Evolutionary conservation across 1,284 basidiomycete species (phyloP).

Genomic region (Porodaedalea pini): DNA sequence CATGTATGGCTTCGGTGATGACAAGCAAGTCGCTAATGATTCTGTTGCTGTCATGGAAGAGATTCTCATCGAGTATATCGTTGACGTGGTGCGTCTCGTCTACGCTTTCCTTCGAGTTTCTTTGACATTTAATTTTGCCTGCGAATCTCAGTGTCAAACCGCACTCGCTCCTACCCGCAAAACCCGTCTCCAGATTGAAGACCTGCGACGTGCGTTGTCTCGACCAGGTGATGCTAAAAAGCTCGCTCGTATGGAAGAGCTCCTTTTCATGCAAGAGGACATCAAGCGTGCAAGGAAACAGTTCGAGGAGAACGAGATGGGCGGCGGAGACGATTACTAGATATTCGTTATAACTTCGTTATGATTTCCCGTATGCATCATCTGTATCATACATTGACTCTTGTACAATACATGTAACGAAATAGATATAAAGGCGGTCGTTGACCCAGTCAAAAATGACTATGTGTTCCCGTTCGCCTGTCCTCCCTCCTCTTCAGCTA

Average conservation of each 20-base stretch:
- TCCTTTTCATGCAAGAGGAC: slow-evolving; percentile 88
- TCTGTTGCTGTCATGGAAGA: slow-evolving; percentile 92
- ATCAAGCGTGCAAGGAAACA: slow-evolving; percentile 84
- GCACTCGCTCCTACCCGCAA: slow-evolving; percentile 67
- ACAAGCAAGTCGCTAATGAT: slow-evolving; percentile 81
- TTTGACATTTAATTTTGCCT: slow-evolving; percentile 5
- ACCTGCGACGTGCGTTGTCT: slow-evolving; percentile 71
- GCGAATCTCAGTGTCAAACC: slow-evolving; percentile 62
- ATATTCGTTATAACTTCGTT: neutral
- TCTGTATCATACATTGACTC: slow-evolving; percentile 7
- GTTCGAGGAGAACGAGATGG: slow-evolving; percentile 51
- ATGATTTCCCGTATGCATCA: neutral
- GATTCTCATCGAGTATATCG: slow-evolving; percentile 87
- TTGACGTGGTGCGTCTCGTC: slow-evolving; percentile 67
- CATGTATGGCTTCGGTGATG: slow-evolving; percentile 96
- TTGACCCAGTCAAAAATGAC: too few relatives aligned
- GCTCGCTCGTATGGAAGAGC: slow-evolving; percentile 82
- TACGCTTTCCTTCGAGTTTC: slow-evolving; percentile 22
- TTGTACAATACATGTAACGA: slow-evolving; percentile 1
- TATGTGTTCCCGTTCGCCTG: neutral
- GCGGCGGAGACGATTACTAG: slow-evolving; percentile 6
- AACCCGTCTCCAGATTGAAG: slow-evolving; percentile 71
- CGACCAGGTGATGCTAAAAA: slow-evolving; percentile 81
- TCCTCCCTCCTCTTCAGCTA: neutral
- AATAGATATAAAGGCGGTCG: neutral